Percentiles rank a stretch among this genome's conserved stretches.
Evolutionary conservation across 2,329 filamentous ascomycete species (phyloP).

Genomic region (Penicillium sp.): DNA sequence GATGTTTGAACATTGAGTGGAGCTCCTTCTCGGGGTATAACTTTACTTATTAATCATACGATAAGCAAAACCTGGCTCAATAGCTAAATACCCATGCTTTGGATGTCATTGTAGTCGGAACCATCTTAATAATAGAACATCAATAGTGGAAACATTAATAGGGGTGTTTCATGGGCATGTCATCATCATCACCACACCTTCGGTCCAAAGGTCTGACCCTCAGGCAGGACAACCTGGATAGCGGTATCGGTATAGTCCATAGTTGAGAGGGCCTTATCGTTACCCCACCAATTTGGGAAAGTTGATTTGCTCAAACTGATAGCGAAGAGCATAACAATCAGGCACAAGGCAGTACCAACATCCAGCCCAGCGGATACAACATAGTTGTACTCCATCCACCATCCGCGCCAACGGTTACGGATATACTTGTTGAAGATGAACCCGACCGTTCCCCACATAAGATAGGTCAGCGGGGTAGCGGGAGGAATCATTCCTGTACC

Average conservation of each 20-base stretch:
- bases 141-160: too few species aligned
- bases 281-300: not conserved
- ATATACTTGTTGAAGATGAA: constrained; percentile 69
- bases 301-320: not conserved
- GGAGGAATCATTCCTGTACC: constrained; percentile 63
- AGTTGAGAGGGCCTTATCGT: not conserved
- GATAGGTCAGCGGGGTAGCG: constrained; percentile 69
- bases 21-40: too few species aligned
- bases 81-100: too few species aligned
- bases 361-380: constrained; percentile 71
- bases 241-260: not conserved
- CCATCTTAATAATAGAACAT: too few species aligned
- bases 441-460: constrained; percentile 69
- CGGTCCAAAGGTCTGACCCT: not conserved
- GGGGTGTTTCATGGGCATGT: too few species aligned
- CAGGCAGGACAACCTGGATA: not conserved
- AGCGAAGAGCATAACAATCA: not conserved
- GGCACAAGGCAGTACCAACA: constrained; percentile 60
- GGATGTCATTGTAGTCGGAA: too few species aligned
- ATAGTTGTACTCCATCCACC: constrained; percentile 80
- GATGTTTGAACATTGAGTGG: too few species aligned
- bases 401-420: constrained; percentile 64
- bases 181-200: not conserved
- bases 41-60: too few species aligned
- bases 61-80: too few species aligned